phyloP scores from a whole-genome alignment of 192 early-diverging fungal genomes.

The Linnemannia exigua region DNA sequence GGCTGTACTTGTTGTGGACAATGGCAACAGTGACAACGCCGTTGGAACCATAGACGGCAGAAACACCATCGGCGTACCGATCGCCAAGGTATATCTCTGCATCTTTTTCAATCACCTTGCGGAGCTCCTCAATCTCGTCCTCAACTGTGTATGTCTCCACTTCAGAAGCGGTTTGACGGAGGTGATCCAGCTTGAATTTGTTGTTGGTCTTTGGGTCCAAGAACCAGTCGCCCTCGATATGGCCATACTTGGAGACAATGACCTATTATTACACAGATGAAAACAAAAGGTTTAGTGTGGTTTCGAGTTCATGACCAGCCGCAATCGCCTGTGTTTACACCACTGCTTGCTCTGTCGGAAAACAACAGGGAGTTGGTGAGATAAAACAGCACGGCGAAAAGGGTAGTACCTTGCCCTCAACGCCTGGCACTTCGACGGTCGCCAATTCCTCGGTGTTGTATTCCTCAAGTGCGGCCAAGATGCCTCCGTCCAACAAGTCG shows the following conservation, averaged over 20 bases:
- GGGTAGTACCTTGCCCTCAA: constrained; percentile 71
- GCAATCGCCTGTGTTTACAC: neutral
- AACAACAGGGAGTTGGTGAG: too few relatives aligned
- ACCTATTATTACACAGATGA: constrained; percentile 59
- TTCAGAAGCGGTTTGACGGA: constrained; percentile 67
- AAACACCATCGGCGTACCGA: constrained; percentile 85
- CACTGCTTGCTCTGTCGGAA: neutral
- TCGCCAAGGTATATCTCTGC: constrained; percentile 75
- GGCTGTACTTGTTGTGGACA: constrained; percentile 94
- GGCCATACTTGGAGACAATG: constrained; percentile 82
- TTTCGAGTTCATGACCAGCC: neutral
- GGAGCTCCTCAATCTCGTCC: constrained; percentile 55
- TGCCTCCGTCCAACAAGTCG: constrained; percentile 75
- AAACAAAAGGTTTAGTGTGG: neutral
- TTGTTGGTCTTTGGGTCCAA: constrained; percentile 80
- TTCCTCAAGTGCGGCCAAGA: constrained; percentile 77
- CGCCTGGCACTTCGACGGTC: constrained; percentile 77
- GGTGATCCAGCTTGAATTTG: constrained; percentile 85
- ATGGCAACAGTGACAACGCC: constrained; percentile 72
- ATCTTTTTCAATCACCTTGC: constrained; percentile 73
- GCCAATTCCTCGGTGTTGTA: constrained; percentile 90
- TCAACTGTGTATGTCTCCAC: constrained; percentile 44
- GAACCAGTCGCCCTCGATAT: constrained; percentile 75
- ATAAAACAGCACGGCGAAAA: too few relatives aligned
- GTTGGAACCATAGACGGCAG: constrained; percentile 73